phyloP scores from a whole-genome alignment of 73 alveolate genomes.

The Paramecium pentaurelia region DNA sequence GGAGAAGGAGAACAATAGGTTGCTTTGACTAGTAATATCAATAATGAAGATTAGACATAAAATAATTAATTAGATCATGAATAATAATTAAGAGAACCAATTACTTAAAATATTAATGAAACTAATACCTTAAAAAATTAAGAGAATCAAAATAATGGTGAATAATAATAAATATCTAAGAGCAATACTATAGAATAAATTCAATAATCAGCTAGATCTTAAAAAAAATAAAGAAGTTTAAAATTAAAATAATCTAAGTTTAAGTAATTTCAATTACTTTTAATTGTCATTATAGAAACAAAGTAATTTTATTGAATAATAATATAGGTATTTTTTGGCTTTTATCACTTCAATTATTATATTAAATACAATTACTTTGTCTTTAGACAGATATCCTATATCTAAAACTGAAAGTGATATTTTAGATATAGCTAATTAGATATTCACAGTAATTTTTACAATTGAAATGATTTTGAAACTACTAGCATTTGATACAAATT shows the following conservation, averaged over 20 bases:
- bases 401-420: not conserved
- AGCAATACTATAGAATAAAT: not conserved
- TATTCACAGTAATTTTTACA: slow-evolving; percentile 52
- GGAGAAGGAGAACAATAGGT: not conserved
- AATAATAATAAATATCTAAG: not conserved
- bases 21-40: not conserved
- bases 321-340: not conserved
- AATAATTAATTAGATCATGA: not conserved
- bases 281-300: slow-evolving; percentile 35
- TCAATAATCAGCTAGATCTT: not conserved
- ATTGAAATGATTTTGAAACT: slow-evolving; percentile 58
- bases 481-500: slow-evolving; percentile 54
- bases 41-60: not conserved
- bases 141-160: not conserved
- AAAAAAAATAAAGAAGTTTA: not conserved
- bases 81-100: not conserved
- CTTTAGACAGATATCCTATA: slow-evolving; percentile 68
- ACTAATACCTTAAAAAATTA: not conserved
- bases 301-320: not conserved
- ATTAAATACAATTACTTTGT: slow-evolving; percentile 53
- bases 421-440: slow-evolving; percentile 29
- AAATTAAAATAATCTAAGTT: not conserved
- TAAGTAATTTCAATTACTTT: not conserved
- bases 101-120: not conserved
- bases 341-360: not conserved